phyloP scores from a whole-genome alignment of 345 rosid species.

The Isatis tinctoria region DNA sequence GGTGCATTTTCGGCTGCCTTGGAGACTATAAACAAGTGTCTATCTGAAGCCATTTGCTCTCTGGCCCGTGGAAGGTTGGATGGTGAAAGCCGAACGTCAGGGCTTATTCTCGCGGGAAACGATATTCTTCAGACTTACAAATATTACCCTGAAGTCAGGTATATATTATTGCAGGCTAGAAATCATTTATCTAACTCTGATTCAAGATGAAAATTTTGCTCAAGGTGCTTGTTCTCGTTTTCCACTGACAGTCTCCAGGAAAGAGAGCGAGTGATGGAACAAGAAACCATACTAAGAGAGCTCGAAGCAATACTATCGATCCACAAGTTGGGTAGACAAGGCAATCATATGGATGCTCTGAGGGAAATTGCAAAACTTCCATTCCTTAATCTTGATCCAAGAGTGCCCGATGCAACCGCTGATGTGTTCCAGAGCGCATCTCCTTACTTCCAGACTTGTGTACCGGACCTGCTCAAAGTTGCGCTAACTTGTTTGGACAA shows the following conservation, averaged over 20 bases:
- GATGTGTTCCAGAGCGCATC: slow-evolving; percentile 68
- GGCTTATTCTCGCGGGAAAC: slow-evolving; percentile 84
- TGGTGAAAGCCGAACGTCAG: slow-evolving; percentile 87
- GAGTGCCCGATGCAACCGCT: slow-evolving; percentile 49
- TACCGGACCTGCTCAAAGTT: slow-evolving; percentile 80
- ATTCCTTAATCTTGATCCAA: slow-evolving; percentile 86
- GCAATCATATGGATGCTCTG: slow-evolving; percentile 73
- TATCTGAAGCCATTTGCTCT: slow-evolving; percentile 85
- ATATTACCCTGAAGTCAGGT: slow-evolving; percentile 89
- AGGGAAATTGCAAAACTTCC: slow-evolving; percentile 92
- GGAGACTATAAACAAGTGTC: slow-evolving; percentile 85
- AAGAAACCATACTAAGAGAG: slow-evolving; percentile 87
- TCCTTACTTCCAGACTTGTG: slow-evolving; percentile 79
- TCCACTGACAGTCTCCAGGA: slow-evolving; percentile 60
- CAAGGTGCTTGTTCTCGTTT: background rate
- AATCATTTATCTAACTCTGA: background rate
- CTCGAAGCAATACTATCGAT: slow-evolving; percentile 87
- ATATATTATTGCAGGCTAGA: slow-evolving; percentile 15
- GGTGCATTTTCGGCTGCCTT: slow-evolving; percentile 92
- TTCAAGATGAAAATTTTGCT: slow-evolving; percentile 6
- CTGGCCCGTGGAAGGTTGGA: slow-evolving; percentile 81
- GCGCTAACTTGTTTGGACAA: slow-evolving; percentile 82
- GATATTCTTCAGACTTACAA: slow-evolving; percentile 79
- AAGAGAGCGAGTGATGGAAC: slow-evolving; percentile 75
- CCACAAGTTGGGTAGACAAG: slow-evolving; percentile 64